phyloP scores from a whole-genome alignment of 768 basidiomycete genomes.

The Lactarius vividus region DNA sequence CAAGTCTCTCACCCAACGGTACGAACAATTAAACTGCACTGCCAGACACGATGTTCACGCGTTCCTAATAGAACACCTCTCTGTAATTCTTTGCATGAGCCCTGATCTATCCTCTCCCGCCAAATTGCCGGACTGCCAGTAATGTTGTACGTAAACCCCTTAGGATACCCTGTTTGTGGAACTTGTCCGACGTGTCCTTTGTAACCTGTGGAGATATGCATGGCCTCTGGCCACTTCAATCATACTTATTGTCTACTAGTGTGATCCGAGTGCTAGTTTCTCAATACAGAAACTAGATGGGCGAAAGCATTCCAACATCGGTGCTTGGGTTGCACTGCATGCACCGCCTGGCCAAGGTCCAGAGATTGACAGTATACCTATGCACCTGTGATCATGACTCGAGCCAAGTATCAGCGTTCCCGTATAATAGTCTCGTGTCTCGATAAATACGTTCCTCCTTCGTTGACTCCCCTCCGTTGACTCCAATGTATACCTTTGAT shows the following conservation, averaged over 20 bases:
- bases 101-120: neutral
- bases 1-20: slow-evolving; percentile 71
- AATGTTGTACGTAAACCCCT: neutral
- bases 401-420: too few relatives aligned
- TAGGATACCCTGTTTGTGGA: neutral
- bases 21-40: slow-evolving; percentile 23
- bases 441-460: too few relatives aligned
- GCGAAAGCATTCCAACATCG: neutral
- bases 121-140: neutral
- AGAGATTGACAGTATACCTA: too few relatives aligned
- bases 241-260: neutral
- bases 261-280: neutral
- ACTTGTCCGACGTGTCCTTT: neutral
- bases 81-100: slow-evolving; percentile 35
- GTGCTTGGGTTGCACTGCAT: too few relatives aligned
- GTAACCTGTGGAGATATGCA: neutral
- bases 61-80: slow-evolving; percentile 32
- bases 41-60: neutral
- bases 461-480: too few relatives aligned
- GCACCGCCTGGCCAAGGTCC: too few relatives aligned
- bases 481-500: too few relatives aligned
- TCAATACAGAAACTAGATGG: neutral
- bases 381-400: too few relatives aligned
- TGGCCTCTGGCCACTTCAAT: neutral
- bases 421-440: too few relatives aligned